These are phyloP conservation scores for Mycena amicta DNA, from an alignment of 768 basidiomycete species.

Conservation along the genomic window DNA sequence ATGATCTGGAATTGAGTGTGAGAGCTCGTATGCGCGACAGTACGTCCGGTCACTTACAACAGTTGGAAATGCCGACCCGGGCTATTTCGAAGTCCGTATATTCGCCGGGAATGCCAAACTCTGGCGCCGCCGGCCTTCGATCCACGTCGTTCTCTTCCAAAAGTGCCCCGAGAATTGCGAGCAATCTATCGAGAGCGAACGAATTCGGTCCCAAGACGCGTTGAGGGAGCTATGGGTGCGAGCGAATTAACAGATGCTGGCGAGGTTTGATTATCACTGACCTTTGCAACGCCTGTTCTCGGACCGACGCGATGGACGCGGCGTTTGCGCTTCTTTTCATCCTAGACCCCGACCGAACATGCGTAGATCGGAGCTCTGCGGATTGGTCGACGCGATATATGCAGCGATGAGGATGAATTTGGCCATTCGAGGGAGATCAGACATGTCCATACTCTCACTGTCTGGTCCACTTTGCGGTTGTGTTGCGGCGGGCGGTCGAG, in stretches of 20 bases:
- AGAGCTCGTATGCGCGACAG: no score
- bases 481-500: conserved; percentile 29
- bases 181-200: conserved; percentile 78
- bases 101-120: conserved; percentile 64
- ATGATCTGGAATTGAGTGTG: conserved; percentile 64
- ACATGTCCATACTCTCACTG: conserved; percentile 29
- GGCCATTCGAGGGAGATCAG: conserved; percentile 61
- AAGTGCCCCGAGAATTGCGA: conserved; percentile 79
- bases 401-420: conserved; percentile 77
- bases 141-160: conserved; percentile 74
- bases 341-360: conserved; percentile 80
- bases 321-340: conserved; percentile 64
- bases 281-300: conserved; percentile 52
- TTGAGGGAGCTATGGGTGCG: conserved; percentile 75
- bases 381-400: conserved; percentile 85
- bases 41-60: background rate
- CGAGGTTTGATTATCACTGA: no score
- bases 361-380: conserved; percentile 73
- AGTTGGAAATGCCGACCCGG: conserved; percentile 57
- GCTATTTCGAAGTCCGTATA: conserved; percentile 75
- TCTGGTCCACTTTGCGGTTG: conserved; percentile 19
- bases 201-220: conserved; percentile 76
- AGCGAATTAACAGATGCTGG: no score
- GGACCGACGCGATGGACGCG: conserved; percentile 33
- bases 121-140: conserved; percentile 42